Evolutionary conservation across 1,139 yeast species (phyloP).

Genomic region (Debaryomyces fabryi): DNA sequence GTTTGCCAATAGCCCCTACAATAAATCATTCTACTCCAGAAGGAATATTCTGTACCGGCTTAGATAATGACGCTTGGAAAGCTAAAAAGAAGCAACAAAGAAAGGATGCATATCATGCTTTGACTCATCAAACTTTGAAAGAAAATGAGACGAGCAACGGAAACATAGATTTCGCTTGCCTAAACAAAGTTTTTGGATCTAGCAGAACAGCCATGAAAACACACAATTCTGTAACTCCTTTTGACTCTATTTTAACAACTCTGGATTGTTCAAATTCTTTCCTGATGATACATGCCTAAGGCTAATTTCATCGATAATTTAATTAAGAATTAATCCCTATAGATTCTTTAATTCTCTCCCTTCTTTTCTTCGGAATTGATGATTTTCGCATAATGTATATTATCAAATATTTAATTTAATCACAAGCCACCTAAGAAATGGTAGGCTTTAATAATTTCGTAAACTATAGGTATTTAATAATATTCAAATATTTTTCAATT

Average conservation of each 20-base stretch:
- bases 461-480: background rate
- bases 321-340: background rate
- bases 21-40: background rate
- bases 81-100: background rate
- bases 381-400: background rate
- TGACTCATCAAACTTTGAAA: background rate
- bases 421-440: background rate
- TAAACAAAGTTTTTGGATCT: background rate
- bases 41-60: background rate
- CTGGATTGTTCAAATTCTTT: constrained; percentile 22
- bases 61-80: background rate
- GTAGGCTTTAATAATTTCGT: background rate
- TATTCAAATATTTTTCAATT: background rate
- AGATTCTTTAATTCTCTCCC: background rate
- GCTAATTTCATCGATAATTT: background rate
- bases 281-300: constrained; percentile 8
- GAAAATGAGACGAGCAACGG: background rate
- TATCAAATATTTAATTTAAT: background rate
- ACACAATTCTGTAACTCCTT: background rate
- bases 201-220: background rate
- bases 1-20: background rate
- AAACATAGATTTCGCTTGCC: background rate
- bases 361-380: background rate
- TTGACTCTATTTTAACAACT: constrained; percentile 19
- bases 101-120: constrained; percentile 2